These are phyloP conservation scores for Mycena haematopus DNA, from an alignment of 768 basidiomycete species.

Conservation along the genomic window DNA sequence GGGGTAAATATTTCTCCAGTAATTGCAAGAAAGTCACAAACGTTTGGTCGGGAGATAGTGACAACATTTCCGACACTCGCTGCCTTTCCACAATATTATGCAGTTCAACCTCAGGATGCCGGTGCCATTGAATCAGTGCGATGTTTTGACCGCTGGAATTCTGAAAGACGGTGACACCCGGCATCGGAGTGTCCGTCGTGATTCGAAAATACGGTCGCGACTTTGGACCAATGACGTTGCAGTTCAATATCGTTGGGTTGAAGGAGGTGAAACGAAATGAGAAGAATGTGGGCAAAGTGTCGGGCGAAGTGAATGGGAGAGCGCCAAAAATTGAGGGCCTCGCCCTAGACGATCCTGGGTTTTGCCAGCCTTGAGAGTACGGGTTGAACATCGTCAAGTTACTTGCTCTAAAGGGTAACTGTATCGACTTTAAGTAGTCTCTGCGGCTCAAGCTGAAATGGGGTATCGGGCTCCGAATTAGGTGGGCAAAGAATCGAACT, in stretches of 20 bases:
- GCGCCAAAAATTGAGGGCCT: slow-evolving; percentile 29
- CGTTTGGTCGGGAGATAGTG: slow-evolving; percentile 46
- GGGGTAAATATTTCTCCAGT: not conserved
- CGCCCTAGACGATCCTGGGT: not conserved
- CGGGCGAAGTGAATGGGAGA: slow-evolving; percentile 22
- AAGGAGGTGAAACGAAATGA: slow-evolving; percentile 29
- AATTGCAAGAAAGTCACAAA: slow-evolving; percentile 19
- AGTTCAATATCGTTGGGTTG: slow-evolving; percentile 42
- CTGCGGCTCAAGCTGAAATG: not conserved
- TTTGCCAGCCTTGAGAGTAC: slow-evolving; percentile 20
- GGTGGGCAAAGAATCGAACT: not conserved
- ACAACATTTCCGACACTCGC: slow-evolving; percentile 47
- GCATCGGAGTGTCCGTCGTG: slow-evolving; percentile 41
- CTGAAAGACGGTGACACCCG: slow-evolving; percentile 45
- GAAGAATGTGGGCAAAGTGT: slow-evolving; percentile 21
- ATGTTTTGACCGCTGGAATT: slow-evolving; percentile 43
- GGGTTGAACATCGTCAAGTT: slow-evolving; percentile 21
- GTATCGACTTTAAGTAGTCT: not conserved
- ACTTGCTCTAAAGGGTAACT: no score
- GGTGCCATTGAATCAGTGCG: slow-evolving; percentile 50
- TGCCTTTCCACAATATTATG: slow-evolving; percentile 41
- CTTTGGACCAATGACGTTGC: slow-evolving; percentile 41
- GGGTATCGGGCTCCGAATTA: not conserved
- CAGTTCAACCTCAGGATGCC: slow-evolving; percentile 42
- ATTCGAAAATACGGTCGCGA: slow-evolving; percentile 47